Evolutionary conservation across 2,329 filamentous ascomycete species (phyloP).

Genomic region (Ophiostoma montium): DNA sequence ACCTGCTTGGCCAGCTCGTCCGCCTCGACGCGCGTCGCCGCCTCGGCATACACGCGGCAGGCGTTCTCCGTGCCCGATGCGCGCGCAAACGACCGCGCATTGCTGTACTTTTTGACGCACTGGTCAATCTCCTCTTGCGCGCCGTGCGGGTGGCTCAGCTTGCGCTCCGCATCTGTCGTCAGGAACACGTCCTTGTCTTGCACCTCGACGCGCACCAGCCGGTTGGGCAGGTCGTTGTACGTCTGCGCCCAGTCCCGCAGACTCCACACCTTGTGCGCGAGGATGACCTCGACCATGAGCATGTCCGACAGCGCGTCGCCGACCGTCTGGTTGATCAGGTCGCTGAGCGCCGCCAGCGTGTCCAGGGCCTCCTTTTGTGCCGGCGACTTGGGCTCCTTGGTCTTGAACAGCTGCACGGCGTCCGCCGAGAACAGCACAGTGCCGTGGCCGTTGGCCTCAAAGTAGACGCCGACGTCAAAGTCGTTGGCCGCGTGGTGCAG

Average conservation of each 20-base stretch:
- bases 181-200: conserved; percentile 77
- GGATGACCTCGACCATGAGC: conserved; percentile 87
- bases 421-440: conserved; percentile 87
- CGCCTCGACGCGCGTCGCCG: conserved; percentile 74
- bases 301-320: conserved; percentile 93
- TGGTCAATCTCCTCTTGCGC: conserved; percentile 78
- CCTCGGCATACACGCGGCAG: conserved; percentile 90
- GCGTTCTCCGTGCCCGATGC: conserved; percentile 94
- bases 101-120: conserved; percentile 78
- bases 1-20: conserved; percentile 83
- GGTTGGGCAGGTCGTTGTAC: conserved; percentile 88
- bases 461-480: conserved; percentile 94
- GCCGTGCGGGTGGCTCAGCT: conserved; percentile 63
- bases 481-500: conserved; percentile 92
- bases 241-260: conserved; percentile 84
- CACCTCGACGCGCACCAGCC: conserved; percentile 86
- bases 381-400: conserved; percentile 73
- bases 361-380: conserved; percentile 84
- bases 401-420: conserved; percentile 64
- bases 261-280: conserved; percentile 87
- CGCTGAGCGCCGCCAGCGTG: conserved; percentile 65
- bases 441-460: conserved; percentile 95
- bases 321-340: conserved; percentile 96
- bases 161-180: conserved; percentile 83
- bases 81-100: conserved; percentile 78